Evolutionary conservation across 495 filamentous ascomycete genomes (phyloP), one percentile per base, ranked within the genome.

Genomic region (Lepidopterella palustris): DNA sequence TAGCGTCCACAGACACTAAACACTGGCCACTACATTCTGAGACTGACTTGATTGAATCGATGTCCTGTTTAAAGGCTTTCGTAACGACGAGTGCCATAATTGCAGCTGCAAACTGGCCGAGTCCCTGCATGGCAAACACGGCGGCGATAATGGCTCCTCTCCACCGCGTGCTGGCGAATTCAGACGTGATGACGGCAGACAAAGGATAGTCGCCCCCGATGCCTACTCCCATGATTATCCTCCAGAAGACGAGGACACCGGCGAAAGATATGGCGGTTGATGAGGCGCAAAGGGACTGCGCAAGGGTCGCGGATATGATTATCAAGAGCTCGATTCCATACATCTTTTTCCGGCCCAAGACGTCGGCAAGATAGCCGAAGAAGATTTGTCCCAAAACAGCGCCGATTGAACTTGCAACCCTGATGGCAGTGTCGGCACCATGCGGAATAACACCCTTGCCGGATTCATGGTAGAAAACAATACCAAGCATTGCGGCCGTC

Each of bases 161-260:
- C 83, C 85, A 88, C 67, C 88, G 85, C 40, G 87, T 92, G 4
- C 85, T 89, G n/a, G 87, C 88, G 68, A 90, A 87, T 76, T 91
- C 87, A 5, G 87, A 87, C 3, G 87, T 90, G 62, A 93, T 96
- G 66, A 93, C 86, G 9, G 86, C 85, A n/a, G 84, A 88, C 9
- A 96, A 77, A 0, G 90, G 90, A 67, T 92, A 93, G 70, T 95
- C 90, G 59, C 89, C 88, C 60, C 89, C 89, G 39, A 92, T 90
- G 32, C 89, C 70, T 25, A 74, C 61, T 6, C 68, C 68, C 84
- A 92, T 90, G 6, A 95, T 68, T 0, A 95, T 81, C 71, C 90
- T 84, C 88, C 90, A 96, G 78, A 95, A 96, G 71, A 92, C 82
- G 52, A 95, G 77, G 55, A 91, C 62, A 54, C 90, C 90, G 47